A percentile compares a stretch with the other conserved stretches of the same genome.
Conservation (phyloP, 1,284 basidiomycete genomes). For the Phylloboletellus chloephorus region DNA sequence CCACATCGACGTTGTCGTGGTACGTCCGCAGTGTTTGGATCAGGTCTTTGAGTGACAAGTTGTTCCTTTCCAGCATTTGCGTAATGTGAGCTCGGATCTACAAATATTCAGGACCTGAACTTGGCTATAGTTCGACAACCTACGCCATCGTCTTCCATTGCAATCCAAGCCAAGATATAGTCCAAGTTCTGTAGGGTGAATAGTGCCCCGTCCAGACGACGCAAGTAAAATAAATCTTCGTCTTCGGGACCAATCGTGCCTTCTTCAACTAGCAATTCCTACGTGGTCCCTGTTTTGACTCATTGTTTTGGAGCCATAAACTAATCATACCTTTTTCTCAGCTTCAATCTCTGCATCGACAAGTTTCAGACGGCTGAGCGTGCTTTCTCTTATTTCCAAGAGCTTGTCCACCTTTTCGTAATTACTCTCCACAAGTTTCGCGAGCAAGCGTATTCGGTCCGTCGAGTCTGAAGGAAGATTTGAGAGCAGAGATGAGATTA, state of each 20-base stretch:
- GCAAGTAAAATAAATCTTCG: slow-evolving; percentile 78
- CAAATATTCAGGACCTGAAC: slow-evolving; percentile 11
- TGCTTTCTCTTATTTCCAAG: slow-evolving; percentile 78
- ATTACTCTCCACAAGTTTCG: slow-evolving; percentile 88
- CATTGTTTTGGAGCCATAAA: neutral
- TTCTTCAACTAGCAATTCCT: slow-evolving; percentile 54
- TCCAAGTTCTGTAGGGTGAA: slow-evolving; percentile 89
- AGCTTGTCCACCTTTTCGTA: slow-evolving; percentile 94
- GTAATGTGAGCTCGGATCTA: slow-evolving; percentile 71
- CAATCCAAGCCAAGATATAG: slow-evolving; percentile 91
- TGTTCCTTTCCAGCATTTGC: slow-evolving; percentile 71
- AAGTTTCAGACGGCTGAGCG: slow-evolving; percentile 51
- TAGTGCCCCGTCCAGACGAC: slow-evolving; percentile 79
- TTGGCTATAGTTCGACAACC: slow-evolving; percentile 24
- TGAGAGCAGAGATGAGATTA: slow-evolving; percentile 85
- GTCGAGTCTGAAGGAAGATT: slow-evolving; percentile 85
- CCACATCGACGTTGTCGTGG: slow-evolving; percentile 67
- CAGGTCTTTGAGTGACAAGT: slow-evolving; percentile 60
- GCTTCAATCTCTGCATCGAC: slow-evolving; percentile 60
- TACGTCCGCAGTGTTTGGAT: slow-evolving; percentile 61
- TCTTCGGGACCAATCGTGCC: slow-evolving; percentile 59
- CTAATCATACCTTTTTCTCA: slow-evolving; percentile 55
- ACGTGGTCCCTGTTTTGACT: neutral
- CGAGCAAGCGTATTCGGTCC: slow-evolving; percentile 75
- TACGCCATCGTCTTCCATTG: slow-evolving; percentile 98